Percentiles rank a stretch among this genome's conserved stretches.
These are phyloP conservation scores for Aspergillus candidus DNA, from an alignment of 2,329 filamentous ascomycete genomes.

Conservation along the genomic window DNA sequence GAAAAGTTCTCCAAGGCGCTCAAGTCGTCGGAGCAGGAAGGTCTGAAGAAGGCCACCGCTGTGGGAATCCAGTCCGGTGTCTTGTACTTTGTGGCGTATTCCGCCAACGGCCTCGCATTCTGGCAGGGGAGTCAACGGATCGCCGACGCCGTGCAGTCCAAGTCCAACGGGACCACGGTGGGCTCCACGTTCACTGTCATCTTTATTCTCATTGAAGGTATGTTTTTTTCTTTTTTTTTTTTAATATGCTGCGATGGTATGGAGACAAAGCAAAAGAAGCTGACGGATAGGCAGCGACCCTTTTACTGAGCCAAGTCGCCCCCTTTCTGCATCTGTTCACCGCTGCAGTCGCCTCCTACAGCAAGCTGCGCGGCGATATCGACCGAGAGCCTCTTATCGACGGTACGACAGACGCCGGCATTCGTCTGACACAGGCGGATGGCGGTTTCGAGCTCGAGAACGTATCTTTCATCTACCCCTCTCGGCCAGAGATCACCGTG, in stretches of 20 bases:
- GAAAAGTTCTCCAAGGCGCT: constrained; percentile 53
- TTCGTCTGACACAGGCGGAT: constrained; percentile 19
- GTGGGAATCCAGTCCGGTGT: constrained; percentile 55
- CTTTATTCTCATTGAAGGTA: constrained; percentile 35
- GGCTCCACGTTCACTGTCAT: constrained; percentile 35
- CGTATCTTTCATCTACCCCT: constrained; percentile 29
- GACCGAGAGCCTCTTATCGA: constrained; percentile 47
- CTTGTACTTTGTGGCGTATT: constrained; percentile 63
- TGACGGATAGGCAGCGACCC: constrained; percentile 21
- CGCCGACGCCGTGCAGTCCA: constrained; percentile 27
- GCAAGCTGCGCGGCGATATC: constrained; percentile 55
- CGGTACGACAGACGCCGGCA: constrained; percentile 18
- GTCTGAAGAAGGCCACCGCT: constrained; percentile 53
- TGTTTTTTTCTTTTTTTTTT: too few species aligned
- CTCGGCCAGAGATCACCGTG: constrained; percentile 37
- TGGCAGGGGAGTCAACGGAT: constrained; percentile 60
- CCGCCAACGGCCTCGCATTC: constrained; percentile 61
- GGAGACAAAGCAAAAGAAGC: too few species aligned
- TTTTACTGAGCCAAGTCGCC: constrained; percentile 35
- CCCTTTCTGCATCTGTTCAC: constrained; percentile 44
- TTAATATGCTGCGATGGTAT: too few species aligned
- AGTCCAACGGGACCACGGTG: constrained; percentile 22
- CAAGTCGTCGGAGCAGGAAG: constrained; percentile 45
- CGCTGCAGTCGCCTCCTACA: constrained; percentile 48
- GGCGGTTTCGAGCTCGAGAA: constrained; percentile 30